Evolutionary conservation across 305 asterid species (phyloP), one percentile per base, ranked within the genome.

Genomic region (Ilex paraguariensis): DNA sequence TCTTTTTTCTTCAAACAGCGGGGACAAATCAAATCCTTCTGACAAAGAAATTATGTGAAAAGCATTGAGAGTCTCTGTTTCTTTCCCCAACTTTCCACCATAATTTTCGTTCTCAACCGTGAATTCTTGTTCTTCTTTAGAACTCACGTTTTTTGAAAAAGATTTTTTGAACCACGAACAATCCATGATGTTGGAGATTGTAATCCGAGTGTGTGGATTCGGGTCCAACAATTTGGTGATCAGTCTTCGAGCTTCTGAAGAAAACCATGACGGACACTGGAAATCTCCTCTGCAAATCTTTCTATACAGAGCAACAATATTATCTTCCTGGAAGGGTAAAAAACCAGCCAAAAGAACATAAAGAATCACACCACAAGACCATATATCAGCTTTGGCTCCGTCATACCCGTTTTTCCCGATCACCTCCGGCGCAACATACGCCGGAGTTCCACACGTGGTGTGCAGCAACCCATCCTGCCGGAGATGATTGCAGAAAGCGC

Each of bases 201-300:
- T 70, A 0, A 89, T 84, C 61, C 98, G 75, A 28, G 85, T 69
- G 50, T 61, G 60, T 0, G 97, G 92, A 67, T 91, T 87, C 0
- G 98, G 98, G 77, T 91, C 98, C 65, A 91, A 28, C 95, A 91
- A 82, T 63, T 75, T 85, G 1, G 93, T 87, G 12, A 91, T 76
- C 42, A 91, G 50, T 32, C 57, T 82, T 10, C 96, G 73, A 2
- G 98, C 73, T 11, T 91, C 98, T 0, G 95, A 63, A 3, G 98
- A 85, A 17, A 91, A 81, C 98, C 98, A 89, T 0, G 93, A 87
- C n/a, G 98, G 96, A 64, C 96, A 91, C 67, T 84, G 85, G 87
- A 91, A 91, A 64, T 91, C 98, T 1, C 97, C 98, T 3, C 88
- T 46, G 76, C 79, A 83, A 10, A 91, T 91, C 65, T 86, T 90